Evolutionary conservation across 768 basidiomycete species (phyloP), one percentile per base, ranked within the genome.

Genomic region (Lactifluus piperatus): DNA sequence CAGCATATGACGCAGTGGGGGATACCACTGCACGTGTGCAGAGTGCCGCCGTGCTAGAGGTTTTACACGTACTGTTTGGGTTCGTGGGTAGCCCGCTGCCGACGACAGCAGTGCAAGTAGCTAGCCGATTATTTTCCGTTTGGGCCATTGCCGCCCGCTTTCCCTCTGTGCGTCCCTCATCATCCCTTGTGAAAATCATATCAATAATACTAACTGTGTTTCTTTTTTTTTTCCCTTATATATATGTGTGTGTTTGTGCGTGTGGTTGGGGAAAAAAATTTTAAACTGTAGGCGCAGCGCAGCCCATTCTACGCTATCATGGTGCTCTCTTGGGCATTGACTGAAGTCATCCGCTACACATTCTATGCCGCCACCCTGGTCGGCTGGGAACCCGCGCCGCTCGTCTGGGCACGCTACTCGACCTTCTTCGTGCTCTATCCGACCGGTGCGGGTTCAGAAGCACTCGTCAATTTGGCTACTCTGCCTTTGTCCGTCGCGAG

Each of bases 351-450:
- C 57, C 90, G 97, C 30, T 98, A 98, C 73, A 69, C 82, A 9
- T 95, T 86, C 77, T 99, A 98, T 71, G 85, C 87, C 2, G 74
- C 77, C 66, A 77, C 75, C 44, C 78, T 95, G 5, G 62, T 89
- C 43, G 81, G 81, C 5, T 64, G 69, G 65, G 80, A 83, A 64
- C 71, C 78, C 22, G 61, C 58, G 2, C 32, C 71, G 16, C 79
- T 91, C 44, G 73, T 84, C 26, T 88, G 79, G 75, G 70, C 87
- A 44, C 91, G 95, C 55, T 99, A 98, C 78, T 89, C 93, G 20
- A 82, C 91, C 8, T 99, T 98, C 73, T 95, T 88, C 72, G 61
- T 93, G 48, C 80, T 97, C n/a, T 98, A 99, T 74, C 94, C 91
- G 5, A 70, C 93, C 24, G 97, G 97, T 46, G 95, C 97, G 1